Conservation (phyloP, 495 filamentous ascomycete genomes). For the Lepidopterella palustris region DNA sequence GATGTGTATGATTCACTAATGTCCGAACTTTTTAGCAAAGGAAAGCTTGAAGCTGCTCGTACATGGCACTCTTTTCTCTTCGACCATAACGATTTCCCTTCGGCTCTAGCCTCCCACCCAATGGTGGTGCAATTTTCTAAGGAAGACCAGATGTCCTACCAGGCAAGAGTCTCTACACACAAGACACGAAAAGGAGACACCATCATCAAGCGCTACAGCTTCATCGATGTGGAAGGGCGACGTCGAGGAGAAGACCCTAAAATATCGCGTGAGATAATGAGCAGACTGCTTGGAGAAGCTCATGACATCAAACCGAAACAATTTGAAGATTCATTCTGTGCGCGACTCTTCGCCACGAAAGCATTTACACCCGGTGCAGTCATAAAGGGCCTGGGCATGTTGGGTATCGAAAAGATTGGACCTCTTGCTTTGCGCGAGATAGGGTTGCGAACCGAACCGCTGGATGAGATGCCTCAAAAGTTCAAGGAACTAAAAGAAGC, state of each 20-base stretch:
- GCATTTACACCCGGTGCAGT: slow-evolving; percentile 59
- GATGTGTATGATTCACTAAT: slow-evolving; percentile 58
- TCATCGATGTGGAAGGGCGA: neutral
- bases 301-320: slow-evolving; percentile 44
- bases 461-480: slow-evolving; percentile 47
- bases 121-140: slow-evolving; percentile 5
- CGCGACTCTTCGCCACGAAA: slow-evolving; percentile 64
- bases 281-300: slow-evolving; percentile 40
- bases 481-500: slow-evolving; percentile 51
- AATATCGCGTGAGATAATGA: slow-evolving; percentile 39
- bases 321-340: slow-evolving; percentile 59
- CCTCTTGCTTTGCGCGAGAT: slow-evolving; percentile 67
- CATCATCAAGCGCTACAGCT: too few relatives aligned
- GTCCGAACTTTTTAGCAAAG: slow-evolving; percentile 46
- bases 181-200: neutral
- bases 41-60: slow-evolving; percentile 45
- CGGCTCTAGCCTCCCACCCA: slow-evolving; percentile 11
- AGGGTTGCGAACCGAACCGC: slow-evolving; percentile 51
- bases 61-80: slow-evolving; percentile 56
- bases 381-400: slow-evolving; percentile 55
- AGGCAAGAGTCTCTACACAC: neutral
- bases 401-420: slow-evolving; percentile 61
- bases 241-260: neutral
- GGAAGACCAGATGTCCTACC: neutral
- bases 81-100: slow-evolving; percentile 46